phyloP scores from a whole-genome alignment of 305 asterid genomes.

The Withania somnifera region DNA sequence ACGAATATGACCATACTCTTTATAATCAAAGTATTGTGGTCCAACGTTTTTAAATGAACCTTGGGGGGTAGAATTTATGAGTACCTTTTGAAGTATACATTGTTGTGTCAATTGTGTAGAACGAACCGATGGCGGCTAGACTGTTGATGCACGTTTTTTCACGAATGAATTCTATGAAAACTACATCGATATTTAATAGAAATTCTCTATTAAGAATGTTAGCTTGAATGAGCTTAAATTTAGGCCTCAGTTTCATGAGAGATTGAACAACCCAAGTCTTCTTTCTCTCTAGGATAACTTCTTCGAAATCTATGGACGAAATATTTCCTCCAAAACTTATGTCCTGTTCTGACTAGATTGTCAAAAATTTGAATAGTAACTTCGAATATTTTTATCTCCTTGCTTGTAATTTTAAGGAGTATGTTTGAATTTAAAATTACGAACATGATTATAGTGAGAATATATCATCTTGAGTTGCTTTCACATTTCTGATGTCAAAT shows the following conservation, averaged over 20 bases:
- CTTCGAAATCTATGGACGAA: no score
- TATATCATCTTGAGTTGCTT: background rate
- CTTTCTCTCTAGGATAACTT: no score
- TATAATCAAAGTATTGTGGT: background rate
- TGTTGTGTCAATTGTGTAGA: background rate
- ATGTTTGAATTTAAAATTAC: background rate
- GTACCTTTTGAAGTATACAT: background rate
- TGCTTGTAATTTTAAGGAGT: background rate
- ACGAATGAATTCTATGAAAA: background rate
- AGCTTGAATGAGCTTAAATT: no score
- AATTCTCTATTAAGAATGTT: background rate
- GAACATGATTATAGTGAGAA: background rate
- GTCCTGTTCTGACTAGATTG: no score
- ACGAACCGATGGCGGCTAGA: background rate
- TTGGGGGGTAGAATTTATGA: background rate
- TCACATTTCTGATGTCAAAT: background rate
- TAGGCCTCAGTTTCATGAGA: no score
- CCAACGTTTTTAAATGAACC: background rate
- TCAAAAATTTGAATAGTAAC: no score
- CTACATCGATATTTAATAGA: background rate
- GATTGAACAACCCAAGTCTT: no score
- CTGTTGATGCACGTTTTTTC: background rate
- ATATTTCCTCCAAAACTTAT: no score
- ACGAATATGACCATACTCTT: background rate
- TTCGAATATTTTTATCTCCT: no score